Evolutionary conservation across 345 rosid species (phyloP), one percentile per base, ranked within the genome.

Genomic region (Erodium maritimum): DNA sequence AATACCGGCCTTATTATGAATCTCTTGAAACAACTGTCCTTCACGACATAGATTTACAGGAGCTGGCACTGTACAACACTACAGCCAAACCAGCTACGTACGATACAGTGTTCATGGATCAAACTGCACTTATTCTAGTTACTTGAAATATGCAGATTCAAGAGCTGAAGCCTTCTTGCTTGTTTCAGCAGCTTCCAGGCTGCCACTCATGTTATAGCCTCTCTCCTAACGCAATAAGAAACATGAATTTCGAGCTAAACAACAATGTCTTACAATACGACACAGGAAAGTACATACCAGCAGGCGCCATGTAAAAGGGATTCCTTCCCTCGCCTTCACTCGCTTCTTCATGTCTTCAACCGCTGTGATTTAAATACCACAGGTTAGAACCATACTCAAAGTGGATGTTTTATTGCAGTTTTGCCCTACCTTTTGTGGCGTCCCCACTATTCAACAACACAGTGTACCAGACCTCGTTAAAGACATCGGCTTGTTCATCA

Each of bases 401-500:
- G n/a, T n/a, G n/a, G n/a, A n/a, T n/a, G n/a, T n/a, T n/a, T n/a
- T n/a, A n/a, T n/a, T 22, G 59, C 18, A 51, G 22, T 13, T 23
- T 20, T 25, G 37, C 37, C 72, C 19, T 76, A 91, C 96, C 98
- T 59, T 69, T 75, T 50, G 70, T 56, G 65, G 64, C 75, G 82
- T 78, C 73, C 63, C 88, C 95, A 37, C 76, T 67, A 23, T 79
- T 75, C 55, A 91, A 80, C 61, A 91, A 67, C 76, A 86, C 52
- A 34, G n/a, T 61, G 64, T 72, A 86, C 91, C 87, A 91, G 54
- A 91, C 78, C 71, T 91, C 96, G 45, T 80, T 82, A 58, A 88
- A 91, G n/a, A 88, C 96, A 62, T 91, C 98, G 21, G 82, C 77
- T 60, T 86, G 96, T 74, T 88, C 96, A 67, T 82, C 90, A 7